Base-by-base conservation (phyloP, 177 flowering plant species). In the Tripterygium wilfordii region DNA sequence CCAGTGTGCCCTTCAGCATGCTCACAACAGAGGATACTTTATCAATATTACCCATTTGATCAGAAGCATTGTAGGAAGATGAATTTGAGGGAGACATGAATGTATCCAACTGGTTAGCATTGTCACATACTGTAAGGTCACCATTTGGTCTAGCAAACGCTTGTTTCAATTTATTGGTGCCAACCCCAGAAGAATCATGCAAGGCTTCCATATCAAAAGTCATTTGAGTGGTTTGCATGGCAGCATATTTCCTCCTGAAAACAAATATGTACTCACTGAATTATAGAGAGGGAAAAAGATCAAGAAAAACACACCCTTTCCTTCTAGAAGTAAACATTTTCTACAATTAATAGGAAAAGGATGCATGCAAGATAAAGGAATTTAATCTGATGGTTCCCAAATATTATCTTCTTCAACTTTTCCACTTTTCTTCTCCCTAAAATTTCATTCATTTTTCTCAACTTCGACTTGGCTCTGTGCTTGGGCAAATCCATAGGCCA, bases 11-110 rank as follows among this genome's bases (percentile, higher is more conserved):
- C 79, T 81, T 84, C 28, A 81, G 63, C 88, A 81, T 71, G 69
- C 73, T 81, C 22, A 84, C 92, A n/a, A 81, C 72, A 29, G 92
- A 84, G 41, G 92, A 84, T 55, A 84, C 78, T 10, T 72, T 71
- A 51, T 84, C 92, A 5, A 59, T 54, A 22, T 53, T 56, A 10
- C 58, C 64, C 38, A 53, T 42, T 36, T 68, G 75, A 32, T 56
- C 56, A 57, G 78, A 75, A 47, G 64, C n/a, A n/a, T n/a, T 67
- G 13, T 76, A 74, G 29, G 83, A 70, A 25, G 82, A 71, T 44
- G 85, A 77, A 66, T 73, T 75, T 31, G 85, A 71, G 22, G 80
- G 77, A 25, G 83, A 69, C 58, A 71, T 60, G 54, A 80, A 80
- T 23, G 75, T 46, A 26, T 49, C 60, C 23, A 61, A 25, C 36